Evolutionary conservation across 192 early-diverging fungal genomes (phyloP), one percentile per base, ranked within the genome.

Genomic region (Dispira simplex): DNA sequence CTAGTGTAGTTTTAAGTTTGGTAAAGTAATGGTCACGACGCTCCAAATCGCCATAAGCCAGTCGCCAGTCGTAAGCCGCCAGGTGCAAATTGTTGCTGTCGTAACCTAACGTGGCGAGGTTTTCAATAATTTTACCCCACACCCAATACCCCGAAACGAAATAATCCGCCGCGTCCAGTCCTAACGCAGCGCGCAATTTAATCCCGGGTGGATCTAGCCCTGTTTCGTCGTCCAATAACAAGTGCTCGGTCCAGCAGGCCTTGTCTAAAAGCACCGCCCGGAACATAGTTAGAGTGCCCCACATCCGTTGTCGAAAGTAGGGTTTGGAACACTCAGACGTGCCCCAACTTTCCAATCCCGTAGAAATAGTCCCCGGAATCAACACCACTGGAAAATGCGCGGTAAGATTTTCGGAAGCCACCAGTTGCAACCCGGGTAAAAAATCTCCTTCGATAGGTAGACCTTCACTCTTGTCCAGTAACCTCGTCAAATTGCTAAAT

Each of bases 61-160:
- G 69, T 44, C 93, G 79, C 91, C 92, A 95, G 77, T 95, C 91
- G 67, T 95, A 95, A 0, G 87, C 71, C 0, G 90, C 90, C 47
- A 95, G 71, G 28, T 86, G 73, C 91, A 94, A 91, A 64, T 86
- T 90, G 66, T 84, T 88, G 75, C 73, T 83, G 70, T 95, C 92
- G 73, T 91, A 91, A 27, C 92, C 92, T 11, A 83, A 76, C 0
- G 83, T 85, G 0, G 88, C 90, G 48, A 95, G 65, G 68, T 93
- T 95, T 63, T 87, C 78, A 62, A 91, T 89, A 44, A 80, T 70
- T 54, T 87, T 84, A 47, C 79, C 91, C 89, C 87, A 91, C 21
- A 95, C 87, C 92, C 91, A 95, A 68, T 88, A 92, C 71, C 89
- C 89, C 20, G 87, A 84, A 26, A 92, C 83, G 60, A 94, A 83